A percentile compares a stretch with the other conserved stretches of the same genome.
Evolutionary conservation across 768 basidiomycete species (phyloP).

Genomic region (Xerocomus potaroensis): DNA sequence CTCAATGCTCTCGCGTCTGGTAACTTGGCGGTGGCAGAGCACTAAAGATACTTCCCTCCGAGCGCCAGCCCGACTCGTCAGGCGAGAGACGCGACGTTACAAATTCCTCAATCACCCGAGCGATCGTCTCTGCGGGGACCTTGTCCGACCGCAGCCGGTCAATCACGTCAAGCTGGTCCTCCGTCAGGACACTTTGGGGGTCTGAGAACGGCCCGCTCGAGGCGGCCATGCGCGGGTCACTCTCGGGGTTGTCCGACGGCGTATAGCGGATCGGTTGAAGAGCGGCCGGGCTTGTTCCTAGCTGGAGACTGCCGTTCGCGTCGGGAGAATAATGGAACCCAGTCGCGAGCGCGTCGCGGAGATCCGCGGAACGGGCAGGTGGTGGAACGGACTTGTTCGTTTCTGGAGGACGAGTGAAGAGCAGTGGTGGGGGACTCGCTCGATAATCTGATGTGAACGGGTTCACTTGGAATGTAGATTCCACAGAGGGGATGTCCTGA

Average conservation of each 20-base stretch:
- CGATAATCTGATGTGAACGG: constrained; percentile 4
- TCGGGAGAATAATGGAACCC: not conserved
- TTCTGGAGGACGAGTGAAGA: not conserved
- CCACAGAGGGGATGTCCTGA: not conserved
- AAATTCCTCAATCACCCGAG: constrained; percentile 13
- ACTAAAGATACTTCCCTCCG: constrained; percentile 1
- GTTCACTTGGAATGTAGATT: not conserved
- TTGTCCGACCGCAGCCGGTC: constrained; percentile 5
- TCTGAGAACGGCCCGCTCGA: not conserved
- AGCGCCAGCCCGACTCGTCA: not conserved
- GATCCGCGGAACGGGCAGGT: constrained; percentile 9
- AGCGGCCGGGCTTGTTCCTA: not conserved
- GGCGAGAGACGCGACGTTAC: not conserved
- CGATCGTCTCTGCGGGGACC: constrained; percentile 14
- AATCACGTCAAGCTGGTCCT: constrained; percentile 12
- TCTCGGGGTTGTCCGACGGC: not conserved
- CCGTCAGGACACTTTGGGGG: constrained; percentile 5
- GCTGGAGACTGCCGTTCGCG: not conserved
- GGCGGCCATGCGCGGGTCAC: not conserved
- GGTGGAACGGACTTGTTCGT: not conserved
- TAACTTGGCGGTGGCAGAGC: constrained; percentile 20
- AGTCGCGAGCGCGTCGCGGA: constrained; percentile 8
- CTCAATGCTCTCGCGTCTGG: constrained; percentile 4
- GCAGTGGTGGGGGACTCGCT: not conserved
- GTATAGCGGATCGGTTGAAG: constrained; percentile 4